phyloP scores from a whole-genome alignment of 805 yeast genomes.

The Naumovozyma castellii region DNA sequence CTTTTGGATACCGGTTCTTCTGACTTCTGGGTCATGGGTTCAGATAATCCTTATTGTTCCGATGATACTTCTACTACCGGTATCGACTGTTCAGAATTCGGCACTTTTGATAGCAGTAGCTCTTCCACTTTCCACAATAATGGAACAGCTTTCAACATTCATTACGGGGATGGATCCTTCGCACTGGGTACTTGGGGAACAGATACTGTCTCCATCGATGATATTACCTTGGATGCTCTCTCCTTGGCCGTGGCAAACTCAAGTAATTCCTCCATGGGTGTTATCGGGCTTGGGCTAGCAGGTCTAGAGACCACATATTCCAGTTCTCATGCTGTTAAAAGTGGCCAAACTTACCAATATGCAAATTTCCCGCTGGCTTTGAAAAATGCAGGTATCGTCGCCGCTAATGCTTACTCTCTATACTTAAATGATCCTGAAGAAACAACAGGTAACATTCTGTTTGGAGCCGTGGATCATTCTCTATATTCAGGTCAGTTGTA shows the following conservation, averaged over 20 bases:
- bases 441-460: constrained; percentile 45
- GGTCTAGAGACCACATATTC: constrained; percentile 58
- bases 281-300: constrained; percentile 62
- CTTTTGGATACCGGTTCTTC: constrained; percentile 71
- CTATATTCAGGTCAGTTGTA: constrained; percentile 47
- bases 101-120: constrained; percentile 23
- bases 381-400: constrained; percentile 47
- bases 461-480: constrained; percentile 64
- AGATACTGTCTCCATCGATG: constrained; percentile 51
- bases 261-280: constrained; percentile 58
- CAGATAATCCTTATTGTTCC: constrained; percentile 43
- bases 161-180: constrained; percentile 44
- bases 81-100: constrained; percentile 33
- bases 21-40: constrained; percentile 48
- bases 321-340: constrained; percentile 14
- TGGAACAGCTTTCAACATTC: constrained; percentile 34
- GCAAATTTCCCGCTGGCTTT: constrained; percentile 58
- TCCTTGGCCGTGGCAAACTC: constrained; percentile 68
- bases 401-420: constrained; percentile 51
- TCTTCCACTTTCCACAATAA: constrained; percentile 22
- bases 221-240: constrained; percentile 38
- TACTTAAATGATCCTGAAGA: constrained; percentile 41
- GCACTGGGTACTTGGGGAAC: constrained; percentile 38
- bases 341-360: constrained; percentile 35
- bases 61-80: background rate